phyloP scores from a whole-genome alignment of 2,329 filamentous ascomycete species.

The Penicillium italicum region DNA sequence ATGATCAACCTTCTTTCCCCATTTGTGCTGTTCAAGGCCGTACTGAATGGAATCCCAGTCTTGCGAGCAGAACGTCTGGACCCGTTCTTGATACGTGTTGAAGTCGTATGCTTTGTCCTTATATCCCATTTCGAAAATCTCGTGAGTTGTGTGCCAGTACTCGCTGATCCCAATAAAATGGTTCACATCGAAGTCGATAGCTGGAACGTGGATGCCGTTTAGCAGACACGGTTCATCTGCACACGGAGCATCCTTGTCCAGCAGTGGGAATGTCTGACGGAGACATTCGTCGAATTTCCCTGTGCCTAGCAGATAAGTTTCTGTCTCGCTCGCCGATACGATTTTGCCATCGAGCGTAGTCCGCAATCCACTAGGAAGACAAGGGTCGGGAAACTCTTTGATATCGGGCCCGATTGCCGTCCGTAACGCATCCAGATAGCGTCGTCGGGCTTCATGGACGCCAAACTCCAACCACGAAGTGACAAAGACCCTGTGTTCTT shows the following conservation, averaged over 20 bases:
- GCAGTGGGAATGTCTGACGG: slow-evolving; percentile 72
- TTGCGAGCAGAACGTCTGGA: slow-evolving; percentile 78
- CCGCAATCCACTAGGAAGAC: slow-evolving; percentile 73
- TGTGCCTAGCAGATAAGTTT: slow-evolving; percentile 69
- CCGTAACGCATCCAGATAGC: slow-evolving; percentile 76
- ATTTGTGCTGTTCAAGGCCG: slow-evolving; percentile 63
- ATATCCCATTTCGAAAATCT: slow-evolving; percentile 76
- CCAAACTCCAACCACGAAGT: slow-evolving; percentile 97
- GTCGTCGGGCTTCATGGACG: slow-evolving; percentile 84
- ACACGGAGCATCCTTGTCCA: slow-evolving; percentile 86
- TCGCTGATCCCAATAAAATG: slow-evolving; percentile 98
- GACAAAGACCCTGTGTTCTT: slow-evolving; percentile 88
- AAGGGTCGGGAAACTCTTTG: slow-evolving; percentile 80
- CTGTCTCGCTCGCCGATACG: slow-evolving; percentile 36
- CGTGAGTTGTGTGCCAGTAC: slow-evolving; percentile 98
- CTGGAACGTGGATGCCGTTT: slow-evolving; percentile 86
- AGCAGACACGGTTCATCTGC: slow-evolving; percentile 79
- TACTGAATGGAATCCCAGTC: slow-evolving; percentile 74
- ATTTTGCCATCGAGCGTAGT: slow-evolving; percentile 68
- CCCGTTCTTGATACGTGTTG: slow-evolving; percentile 78
- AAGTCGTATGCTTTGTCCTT: slow-evolving; percentile 83
- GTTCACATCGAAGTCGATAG: slow-evolving; percentile 95
- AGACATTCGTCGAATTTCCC: slow-evolving; percentile 85
- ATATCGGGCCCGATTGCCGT: slow-evolving; percentile 60
- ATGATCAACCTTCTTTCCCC: slow-evolving; percentile 68